Conservation (phyloP, 2,329 filamentous ascomycete species). For the Curvularia sp. region DNA sequence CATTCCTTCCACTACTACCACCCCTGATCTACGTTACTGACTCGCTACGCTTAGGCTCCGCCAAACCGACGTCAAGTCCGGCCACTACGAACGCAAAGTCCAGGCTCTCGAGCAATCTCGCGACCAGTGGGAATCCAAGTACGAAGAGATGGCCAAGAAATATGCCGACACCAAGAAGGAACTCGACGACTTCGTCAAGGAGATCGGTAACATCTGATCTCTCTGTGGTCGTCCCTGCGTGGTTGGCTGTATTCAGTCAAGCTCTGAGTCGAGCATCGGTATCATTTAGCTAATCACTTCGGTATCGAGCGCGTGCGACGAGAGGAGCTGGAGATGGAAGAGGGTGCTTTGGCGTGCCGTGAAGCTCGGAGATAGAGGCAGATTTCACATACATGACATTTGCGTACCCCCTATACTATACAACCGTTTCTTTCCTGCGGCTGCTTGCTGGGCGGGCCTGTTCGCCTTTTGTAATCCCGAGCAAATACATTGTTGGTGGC, state of each 20-base stretch:
- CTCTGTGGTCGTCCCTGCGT: slow-evolving; percentile 32
- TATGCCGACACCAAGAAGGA: slow-evolving; percentile 85
- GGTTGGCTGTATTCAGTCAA: slow-evolving; percentile 39
- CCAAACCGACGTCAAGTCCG: slow-evolving; percentile 98
- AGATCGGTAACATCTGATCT: slow-evolving; percentile 90
- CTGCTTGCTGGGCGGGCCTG: slow-evolving; percentile 38
- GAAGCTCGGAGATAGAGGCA: slow-evolving; percentile 21
- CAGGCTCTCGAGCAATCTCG: slow-evolving; percentile 91
- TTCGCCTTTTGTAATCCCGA: slow-evolving; percentile 44
- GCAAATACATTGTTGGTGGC: slow-evolving; percentile 40
- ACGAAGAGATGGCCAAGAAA: slow-evolving; percentile 96
- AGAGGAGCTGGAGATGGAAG: slow-evolving; percentile 9
- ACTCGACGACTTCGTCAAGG: slow-evolving; percentile 85
- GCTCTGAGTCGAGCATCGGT: slow-evolving; percentile 17
- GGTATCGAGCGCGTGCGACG: neutral
- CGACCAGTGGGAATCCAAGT: slow-evolving; percentile 96
- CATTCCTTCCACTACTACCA: neutral
- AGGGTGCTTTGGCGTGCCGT: slow-evolving; percentile 19
- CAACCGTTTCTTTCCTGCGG: slow-evolving; percentile 37
- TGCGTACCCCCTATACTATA: slow-evolving; percentile 33
- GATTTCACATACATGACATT: slow-evolving; percentile 26
- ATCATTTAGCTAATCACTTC: neutral
- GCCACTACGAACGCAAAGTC: slow-evolving; percentile 99
- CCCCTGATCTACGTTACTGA: slow-evolving; percentile 29
- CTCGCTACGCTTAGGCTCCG: slow-evolving; percentile 72